Evolutionary conservation across 805 yeast species (phyloP).

Genomic region (Scheffersomyces coipomensis): DNA sequence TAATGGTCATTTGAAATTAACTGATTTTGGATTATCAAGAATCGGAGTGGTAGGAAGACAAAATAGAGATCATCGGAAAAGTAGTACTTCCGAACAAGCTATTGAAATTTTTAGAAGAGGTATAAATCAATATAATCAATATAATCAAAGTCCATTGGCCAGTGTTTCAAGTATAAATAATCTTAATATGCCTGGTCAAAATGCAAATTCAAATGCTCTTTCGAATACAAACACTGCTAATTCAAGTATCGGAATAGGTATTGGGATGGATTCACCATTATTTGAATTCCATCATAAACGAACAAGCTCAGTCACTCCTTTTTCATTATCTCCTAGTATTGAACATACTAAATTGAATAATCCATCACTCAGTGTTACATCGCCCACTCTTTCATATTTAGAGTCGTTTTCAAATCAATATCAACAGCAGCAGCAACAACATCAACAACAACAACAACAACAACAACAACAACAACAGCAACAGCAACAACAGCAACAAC

Average conservation of each 20-base stretch:
- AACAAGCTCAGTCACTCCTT: conserved; percentile 43
- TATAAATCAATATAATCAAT: conserved; percentile 10
- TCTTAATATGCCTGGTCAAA: conserved; percentile 2
- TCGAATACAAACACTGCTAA: neutral
- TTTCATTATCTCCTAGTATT: conserved; percentile 39
- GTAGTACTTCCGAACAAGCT: conserved; percentile 42
- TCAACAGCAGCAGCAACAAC: conserved; percentile 1
- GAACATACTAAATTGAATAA: conserved; percentile 21
- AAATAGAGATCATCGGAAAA: conserved; percentile 39
- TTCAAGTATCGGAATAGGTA: neutral
- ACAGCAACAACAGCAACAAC: conserved; percentile 2
- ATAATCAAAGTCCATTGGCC: conserved; percentile 24
- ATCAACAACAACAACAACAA: too few species aligned
- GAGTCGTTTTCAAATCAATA: conserved; percentile 8
- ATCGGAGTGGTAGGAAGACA: conserved; percentile 88
- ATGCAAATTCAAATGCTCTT: neutral
- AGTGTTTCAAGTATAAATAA: conserved; percentile 11
- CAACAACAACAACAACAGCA: neutral
- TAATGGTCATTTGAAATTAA: conserved; percentile 84
- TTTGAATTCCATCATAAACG: conserved; percentile 28
- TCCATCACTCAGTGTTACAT: conserved; percentile 6
- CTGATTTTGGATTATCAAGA: conserved; percentile 92
- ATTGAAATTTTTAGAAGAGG: conserved; percentile 38
- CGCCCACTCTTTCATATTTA: conserved; percentile 12
- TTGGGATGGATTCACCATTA: conserved; percentile 23